Evolutionary conservation across 768 basidiomycete species (phyloP).

Genomic region (Baorangia bicolor): DNA sequence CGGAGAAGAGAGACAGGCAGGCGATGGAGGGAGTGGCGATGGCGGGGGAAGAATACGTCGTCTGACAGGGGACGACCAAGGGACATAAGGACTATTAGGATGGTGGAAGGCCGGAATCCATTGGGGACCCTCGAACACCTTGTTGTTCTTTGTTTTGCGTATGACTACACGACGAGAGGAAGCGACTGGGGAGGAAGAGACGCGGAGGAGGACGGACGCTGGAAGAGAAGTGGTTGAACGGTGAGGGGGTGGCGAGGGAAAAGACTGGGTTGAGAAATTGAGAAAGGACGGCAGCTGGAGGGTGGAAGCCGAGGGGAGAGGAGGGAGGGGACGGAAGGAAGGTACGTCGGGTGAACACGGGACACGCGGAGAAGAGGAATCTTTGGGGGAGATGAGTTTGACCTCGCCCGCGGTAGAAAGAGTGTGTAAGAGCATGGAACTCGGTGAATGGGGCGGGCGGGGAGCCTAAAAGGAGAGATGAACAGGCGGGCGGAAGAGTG

Average conservation of each 20-base stretch:
- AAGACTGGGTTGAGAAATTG: conserved; percentile 26
- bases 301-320: conserved; percentile 37
- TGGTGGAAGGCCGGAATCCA: conserved; percentile 43
- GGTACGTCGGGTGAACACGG: conserved; percentile 6
- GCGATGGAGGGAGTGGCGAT: conserved; percentile 34
- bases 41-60: conserved; percentile 42
- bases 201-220: conserved; percentile 16
- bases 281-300: conserved; percentile 41
- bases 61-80: conserved; percentile 45
- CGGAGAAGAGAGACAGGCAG: conserved; percentile 34
- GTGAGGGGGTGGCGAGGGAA: conserved; percentile 8
- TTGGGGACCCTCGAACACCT: conserved; percentile 29
- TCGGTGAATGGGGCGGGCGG: conserved; percentile 15
- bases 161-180: conserved; percentile 10
- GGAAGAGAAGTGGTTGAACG: conserved; percentile 13
- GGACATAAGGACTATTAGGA: conserved; percentile 57
- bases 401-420: conserved; percentile 7
- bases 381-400: conserved; percentile 1
- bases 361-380: conserved; percentile 17
- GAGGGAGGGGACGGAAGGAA: conserved; percentile 34
- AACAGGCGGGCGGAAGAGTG: conserved; percentile 4
- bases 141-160: conserved; percentile 19
- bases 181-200: conserved; percentile 15
- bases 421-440: conserved; percentile 14
- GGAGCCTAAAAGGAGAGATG: conserved; percentile 15